phyloP scores from a whole-genome alignment of 2,329 filamentous ascomycete species.

The Biscogniauxia marginata region DNA sequence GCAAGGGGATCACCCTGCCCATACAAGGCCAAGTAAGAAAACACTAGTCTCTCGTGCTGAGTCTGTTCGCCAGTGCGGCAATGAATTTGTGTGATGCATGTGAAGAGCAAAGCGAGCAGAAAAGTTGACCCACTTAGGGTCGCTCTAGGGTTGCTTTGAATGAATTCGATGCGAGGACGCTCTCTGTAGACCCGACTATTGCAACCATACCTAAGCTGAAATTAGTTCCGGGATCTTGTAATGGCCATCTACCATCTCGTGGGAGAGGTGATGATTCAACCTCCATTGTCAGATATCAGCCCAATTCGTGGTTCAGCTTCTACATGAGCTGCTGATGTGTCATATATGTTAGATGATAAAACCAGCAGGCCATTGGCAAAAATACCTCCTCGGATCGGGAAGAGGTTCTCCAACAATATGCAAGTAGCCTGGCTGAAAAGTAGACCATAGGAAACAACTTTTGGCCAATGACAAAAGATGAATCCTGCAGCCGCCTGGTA shows the following conservation, averaged over 20 bases:
- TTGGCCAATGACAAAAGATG: background rate
- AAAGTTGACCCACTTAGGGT: background rate
- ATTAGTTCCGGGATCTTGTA: background rate
- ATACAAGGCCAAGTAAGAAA: background rate
- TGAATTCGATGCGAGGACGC: background rate
- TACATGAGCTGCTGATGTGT: background rate
- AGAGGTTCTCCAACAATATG: background rate
- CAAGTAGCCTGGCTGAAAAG: background rate
- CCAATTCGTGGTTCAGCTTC: background rate
- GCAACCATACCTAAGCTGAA: background rate
- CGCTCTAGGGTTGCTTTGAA: background rate
- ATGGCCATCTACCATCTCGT: background rate
- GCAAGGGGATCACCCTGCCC: too few species aligned
- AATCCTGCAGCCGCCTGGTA: background rate
- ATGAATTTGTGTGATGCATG: background rate
- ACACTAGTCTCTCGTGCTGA: background rate
- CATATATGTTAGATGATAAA: too few species aligned
- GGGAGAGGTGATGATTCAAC: background rate
- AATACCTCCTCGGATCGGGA: background rate
- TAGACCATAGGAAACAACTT: background rate
- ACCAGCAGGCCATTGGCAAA: too few species aligned
- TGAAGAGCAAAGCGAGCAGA: background rate
- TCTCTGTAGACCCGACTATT: background rate
- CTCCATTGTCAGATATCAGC: background rate
- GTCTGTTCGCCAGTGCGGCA: background rate